Base-by-base conservation (phyloP, 1,139 yeast species). In the Lodderomyces jiufengensis region DNA sequence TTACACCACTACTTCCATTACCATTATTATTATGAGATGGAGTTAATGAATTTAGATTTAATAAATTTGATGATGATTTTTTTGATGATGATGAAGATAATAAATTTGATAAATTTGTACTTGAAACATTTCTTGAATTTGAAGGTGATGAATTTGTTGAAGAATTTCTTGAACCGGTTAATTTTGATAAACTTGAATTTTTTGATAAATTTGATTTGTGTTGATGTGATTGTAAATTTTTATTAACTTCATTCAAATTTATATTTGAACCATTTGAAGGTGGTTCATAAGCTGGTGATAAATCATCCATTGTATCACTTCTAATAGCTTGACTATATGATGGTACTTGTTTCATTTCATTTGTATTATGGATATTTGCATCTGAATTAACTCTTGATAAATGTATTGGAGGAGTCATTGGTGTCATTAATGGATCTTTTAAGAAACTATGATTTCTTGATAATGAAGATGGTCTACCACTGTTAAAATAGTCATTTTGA, bases 301-400 rank as follows among this genome's bases (percentile, higher is more conserved):
- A 59, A 31, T 71, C 73, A 29, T 72, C 76, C 4, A 63, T 75
- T 3, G 60, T 57, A 24, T 66, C 74, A 2, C 74, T 57, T 46
- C 69, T 70, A 54, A 81, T 62, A 0, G 97, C 97, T 31, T 86
- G 81, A 8, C 73, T 73, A 57, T 90, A 90, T 0, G 95, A 78
- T 0, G 97, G 97, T 3, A 88, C 95, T 39, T 77, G 63, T 11
- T 82, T 78, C 46, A 88, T 54, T 11, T 46, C 51, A 26, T 26
- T 24, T 9, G 29, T 13, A 29, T 41, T 47, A 23, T 44, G 38
- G 45, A 44, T 33, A 32, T 44, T 37, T 23, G 44, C 35, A 25
- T 61, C 71, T 0, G 88, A 80, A 31, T 70, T 72, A 1, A 67
- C 77, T 37, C 90, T 63, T 1, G 88, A 80, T 34, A 80, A 55